Conservation (phyloP, 306 rosid species). For the Casuarina cunninghamiana region DNA sequence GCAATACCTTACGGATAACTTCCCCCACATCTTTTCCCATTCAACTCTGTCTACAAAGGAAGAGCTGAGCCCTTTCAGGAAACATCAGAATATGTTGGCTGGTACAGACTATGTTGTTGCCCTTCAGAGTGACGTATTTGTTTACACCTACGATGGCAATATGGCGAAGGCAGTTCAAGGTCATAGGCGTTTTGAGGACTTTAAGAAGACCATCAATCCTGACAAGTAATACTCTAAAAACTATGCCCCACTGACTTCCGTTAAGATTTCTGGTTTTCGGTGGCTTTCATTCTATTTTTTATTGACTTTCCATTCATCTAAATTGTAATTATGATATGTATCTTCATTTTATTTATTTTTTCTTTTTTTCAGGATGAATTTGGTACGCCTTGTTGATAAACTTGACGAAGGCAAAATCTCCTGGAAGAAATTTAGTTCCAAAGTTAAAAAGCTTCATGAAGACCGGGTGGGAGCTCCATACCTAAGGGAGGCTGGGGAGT, state of each 20-base stretch:
- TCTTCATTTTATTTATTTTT: constrained; percentile 35
- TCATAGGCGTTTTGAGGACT: constrained; percentile 91
- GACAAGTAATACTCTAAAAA: constrained; percentile 62
- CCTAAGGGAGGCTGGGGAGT: constrained; percentile 70
- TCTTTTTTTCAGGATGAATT: constrained; percentile 64
- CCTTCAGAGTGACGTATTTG: constrained; percentile 78
- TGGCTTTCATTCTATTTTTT: constrained; percentile 7
- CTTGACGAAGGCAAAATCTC: constrained; percentile 75
- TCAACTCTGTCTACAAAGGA: constrained; percentile 68
- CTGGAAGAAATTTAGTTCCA: constrained; percentile 83
- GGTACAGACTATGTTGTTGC: constrained; percentile 96
- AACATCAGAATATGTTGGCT: constrained; percentile 97
- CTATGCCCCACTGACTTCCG: constrained; percentile 21
- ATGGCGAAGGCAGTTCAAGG: constrained; percentile 99
- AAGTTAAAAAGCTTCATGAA: constrained; percentile 69
- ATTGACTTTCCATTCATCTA: constrained; percentile 9
- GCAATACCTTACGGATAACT: constrained; percentile 80
- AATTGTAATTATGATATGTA: constrained; percentile 4
- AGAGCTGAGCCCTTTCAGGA: constrained; percentile 72
- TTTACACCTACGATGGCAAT: constrained; percentile 91
- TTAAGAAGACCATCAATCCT: constrained; percentile 92
- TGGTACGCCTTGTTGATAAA: constrained; percentile 77
- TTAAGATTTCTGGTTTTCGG: constrained; percentile 10
- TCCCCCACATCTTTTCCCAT: constrained; percentile 85
- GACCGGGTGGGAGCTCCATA: constrained; percentile 80